Evolutionary conservation across 805 yeast species (phyloP).

Genomic region (Wickerhamomyces pijperi): DNA sequence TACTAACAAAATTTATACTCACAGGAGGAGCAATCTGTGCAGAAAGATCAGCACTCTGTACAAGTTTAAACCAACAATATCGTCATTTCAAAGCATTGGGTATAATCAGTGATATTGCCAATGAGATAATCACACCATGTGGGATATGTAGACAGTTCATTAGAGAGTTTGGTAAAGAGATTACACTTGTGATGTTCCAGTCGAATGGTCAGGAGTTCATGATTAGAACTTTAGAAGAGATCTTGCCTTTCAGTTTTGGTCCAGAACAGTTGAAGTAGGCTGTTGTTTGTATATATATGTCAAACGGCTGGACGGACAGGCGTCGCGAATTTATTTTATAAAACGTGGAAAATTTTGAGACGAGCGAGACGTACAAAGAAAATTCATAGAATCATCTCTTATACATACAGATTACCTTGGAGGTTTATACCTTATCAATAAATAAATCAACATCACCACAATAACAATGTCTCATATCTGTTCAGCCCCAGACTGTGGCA

Average conservation of each 20-base stretch:
- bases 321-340: neutral
- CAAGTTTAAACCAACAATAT: conserved; percentile 38
- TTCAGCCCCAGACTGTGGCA: conserved; percentile 78
- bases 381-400: too few species aligned
- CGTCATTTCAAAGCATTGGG: conserved; percentile 47
- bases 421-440: too few species aligned
- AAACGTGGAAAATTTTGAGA: neutral
- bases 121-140: conserved; percentile 66
- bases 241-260: conserved; percentile 80
- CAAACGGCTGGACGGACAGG: too few species aligned
- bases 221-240: conserved; percentile 41
- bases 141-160: conserved; percentile 90
- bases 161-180: conserved; percentile 58
- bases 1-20: neutral
- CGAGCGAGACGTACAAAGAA: neutral
- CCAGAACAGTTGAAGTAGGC: conserved; percentile 37
- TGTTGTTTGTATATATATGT: too few species aligned
- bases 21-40: conserved; percentile 59
- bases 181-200: conserved; percentile 63
- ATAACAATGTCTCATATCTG: conserved; percentile 26
- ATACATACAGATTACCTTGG: too few species aligned
- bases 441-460: neutral
- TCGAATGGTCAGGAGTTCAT: conserved; percentile 28
- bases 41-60: conserved; percentile 54
- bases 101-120: conserved; percentile 46